Evolutionary conservation across 176 grass and related monocot genomes (phyloP), one percentile per base, ranked within the genome.

Genomic region (Ensete ventricosum): DNA sequence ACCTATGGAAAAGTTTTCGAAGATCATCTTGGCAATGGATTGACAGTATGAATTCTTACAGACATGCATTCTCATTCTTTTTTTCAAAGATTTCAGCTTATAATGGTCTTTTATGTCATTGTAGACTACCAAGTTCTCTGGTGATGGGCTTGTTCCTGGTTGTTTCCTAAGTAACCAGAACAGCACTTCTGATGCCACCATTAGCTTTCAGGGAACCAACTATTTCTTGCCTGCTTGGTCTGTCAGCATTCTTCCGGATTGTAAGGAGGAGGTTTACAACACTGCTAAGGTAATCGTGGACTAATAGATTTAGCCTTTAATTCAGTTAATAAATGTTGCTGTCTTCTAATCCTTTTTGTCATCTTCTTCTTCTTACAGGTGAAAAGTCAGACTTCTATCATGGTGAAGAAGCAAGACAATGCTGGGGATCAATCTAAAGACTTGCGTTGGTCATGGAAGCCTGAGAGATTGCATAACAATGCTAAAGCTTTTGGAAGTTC

Each of bases 301-400:
- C 13, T 20, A 62, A 19, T 20, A 20, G n/a, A 60, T 60, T 17
- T 60, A 7, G 1, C 14, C 11, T 57, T 13, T 57, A 57, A 13
- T 17, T 13, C 16, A 0, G 11, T 16, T 57, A 12, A 57, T 57
- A 57, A 2, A 17, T 57, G 4, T 57, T 57, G 54, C 11, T 57
- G 2, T 17, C 4, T 57, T 11, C 13, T 57, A 57, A 17, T 57
- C 16, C 13, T 25, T 13, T 1, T 67, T 5, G 14, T 29, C 19
- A 67, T 29, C 24, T 16, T 27, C 9, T 24, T 29, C 22, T 11
- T 13, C 21, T 27, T 29, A 14, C 21, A 93, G 89, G 75, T 96
- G 64, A 89, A 87, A 73, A 73, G 78, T 0, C 92, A 96, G 72
- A 96, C 89, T 11, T 85, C 82, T 1, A 24, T 96, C 25, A 89